Base-by-base conservation (phyloP, 306 rosid species). In the Carpinus fangiana region DNA sequence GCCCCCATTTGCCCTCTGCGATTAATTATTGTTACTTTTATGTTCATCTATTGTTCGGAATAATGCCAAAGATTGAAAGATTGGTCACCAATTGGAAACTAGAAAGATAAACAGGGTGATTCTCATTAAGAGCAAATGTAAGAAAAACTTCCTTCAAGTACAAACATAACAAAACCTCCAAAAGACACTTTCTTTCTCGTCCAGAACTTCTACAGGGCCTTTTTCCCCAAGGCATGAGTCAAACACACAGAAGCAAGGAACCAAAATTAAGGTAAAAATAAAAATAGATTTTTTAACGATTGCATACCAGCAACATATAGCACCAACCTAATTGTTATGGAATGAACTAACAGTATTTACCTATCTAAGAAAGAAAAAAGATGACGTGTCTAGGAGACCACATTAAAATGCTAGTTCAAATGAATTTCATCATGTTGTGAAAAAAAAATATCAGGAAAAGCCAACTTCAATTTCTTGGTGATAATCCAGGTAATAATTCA, bases 1-100 rank as follows among this genome's bases (percentile, higher is more conserved):
- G 52, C 65, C 21, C 89, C 90, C 92, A 88, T 81, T 80, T 86
- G 80, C 67, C 92, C 92, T 78, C 92, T 88, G 86, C 65, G 56
- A 76, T 18, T 13, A 67, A 41, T 67, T 67, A 17, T 67, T 41
- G 72, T 67, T 67, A 67, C 72, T 67, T 59, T 55, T 53, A 46
- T 23, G 73, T 34, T 43, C 71, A 61, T 20, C 34, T 1, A 64
- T 7, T 6, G 43, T 64, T 34, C 47, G 9, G 28, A 31, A 12
- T 16, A 64, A 34, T 17, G 43, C 6, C 4, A 16, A 41, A 7
- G 26, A 18, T 18, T 66, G 26, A 41, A 41, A 41, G 26, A 14
- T 11, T 16, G 12, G 8, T 66, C 13, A 18, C 18, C 26, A 41
- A 66, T 66, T 41, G 23, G 72, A 26, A 66, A 41, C 51, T 66